Conservation (phyloP, 2,329 filamentous ascomycete species). For the Sporothrix pallida region DNA sequence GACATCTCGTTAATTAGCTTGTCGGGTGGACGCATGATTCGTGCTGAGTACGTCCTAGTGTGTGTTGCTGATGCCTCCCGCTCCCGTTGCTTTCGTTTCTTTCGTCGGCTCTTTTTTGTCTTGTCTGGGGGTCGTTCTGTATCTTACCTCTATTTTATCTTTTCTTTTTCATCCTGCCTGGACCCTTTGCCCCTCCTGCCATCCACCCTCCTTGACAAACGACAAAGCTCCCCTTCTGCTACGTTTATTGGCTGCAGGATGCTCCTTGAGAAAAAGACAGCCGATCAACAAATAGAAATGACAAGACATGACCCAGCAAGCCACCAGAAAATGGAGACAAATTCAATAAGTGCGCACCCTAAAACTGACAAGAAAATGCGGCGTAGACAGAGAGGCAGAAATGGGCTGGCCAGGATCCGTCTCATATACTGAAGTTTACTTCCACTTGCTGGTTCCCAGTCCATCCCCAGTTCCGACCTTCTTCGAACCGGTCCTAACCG, state of each 20-base stretch:
- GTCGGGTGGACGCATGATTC: constrained; percentile 26
- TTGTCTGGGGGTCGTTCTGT: neutral
- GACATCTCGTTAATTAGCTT: neutral
- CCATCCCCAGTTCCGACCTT: neutral
- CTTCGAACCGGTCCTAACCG: neutral
- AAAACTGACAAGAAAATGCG: neutral
- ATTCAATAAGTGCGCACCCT: neutral
- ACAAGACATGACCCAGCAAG: neutral
- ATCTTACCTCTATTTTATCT: neutral
- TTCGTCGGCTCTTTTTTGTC: neutral
- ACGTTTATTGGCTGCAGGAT: constrained; percentile 1
- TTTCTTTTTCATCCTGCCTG: neutral
- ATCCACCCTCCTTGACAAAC: constrained; percentile 1
- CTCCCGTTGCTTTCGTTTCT: neutral
- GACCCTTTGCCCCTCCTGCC: constrained; percentile 13
- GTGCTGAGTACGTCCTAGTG: constrained; percentile 2
- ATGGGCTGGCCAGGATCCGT: neutral
- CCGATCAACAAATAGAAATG: constrained; percentile 3
- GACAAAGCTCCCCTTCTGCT: neutral
- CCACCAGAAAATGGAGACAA: neutral
- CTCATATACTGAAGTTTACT: neutral
- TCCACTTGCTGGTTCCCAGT: neutral
- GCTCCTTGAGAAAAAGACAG: neutral
- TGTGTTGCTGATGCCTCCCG: neutral
- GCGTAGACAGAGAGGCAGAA: neutral